Evolutionary conservation across 371 early-diverging fungal species (phyloP), one percentile per base, ranked within the genome.

Genomic region (Apophysomyces trapeziformis): DNA sequence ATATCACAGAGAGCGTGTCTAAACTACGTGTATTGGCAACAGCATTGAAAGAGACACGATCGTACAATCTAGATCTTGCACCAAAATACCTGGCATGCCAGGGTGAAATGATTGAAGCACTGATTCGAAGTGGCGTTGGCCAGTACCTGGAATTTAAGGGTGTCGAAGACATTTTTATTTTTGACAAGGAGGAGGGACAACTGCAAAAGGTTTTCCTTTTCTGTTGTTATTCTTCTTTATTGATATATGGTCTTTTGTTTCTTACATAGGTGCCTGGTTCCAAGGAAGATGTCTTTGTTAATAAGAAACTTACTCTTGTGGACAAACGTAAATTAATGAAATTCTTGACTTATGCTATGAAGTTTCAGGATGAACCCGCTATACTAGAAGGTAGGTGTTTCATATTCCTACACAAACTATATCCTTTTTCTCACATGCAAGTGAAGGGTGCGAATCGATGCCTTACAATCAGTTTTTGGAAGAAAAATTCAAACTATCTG

Each of bases 241-340:
- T 50, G 57, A 32, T 7, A 64, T 44, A 7, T 16, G 11, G 32
- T 39, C 14, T 26, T 5, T 1, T 7, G 11, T 11, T 7, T 21
- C 54, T 21, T 7, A 1, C 21, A 11, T 60, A 88, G 89, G 93
- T 96, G 12, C 97, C 97, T 0, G 86, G 91, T n/a, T 91, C 93
- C 56, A 97, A 95, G 71, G 95, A 95, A 73, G 97, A 95, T 70
- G 88, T 98, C 11, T 98, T 98, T 80, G 85, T 87, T 12, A 89
- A 89, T 71, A 86, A 90, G 41, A 72, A 87, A 8, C 83, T 96
- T 6, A 78, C 76, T 3, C 78, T 96, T 45, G 76, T 93, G 46
- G 96, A 95, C 57, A 97, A 97, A 75, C 83, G 97, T 63, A 86
- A 88, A 62, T 66, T 98, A 74, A 96, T 96, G 96, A 89, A 90